These are phyloP conservation scores for Crithidia thermophila DNA, from an alignment of 208 protist species.

Conservation along the genomic window DNA sequence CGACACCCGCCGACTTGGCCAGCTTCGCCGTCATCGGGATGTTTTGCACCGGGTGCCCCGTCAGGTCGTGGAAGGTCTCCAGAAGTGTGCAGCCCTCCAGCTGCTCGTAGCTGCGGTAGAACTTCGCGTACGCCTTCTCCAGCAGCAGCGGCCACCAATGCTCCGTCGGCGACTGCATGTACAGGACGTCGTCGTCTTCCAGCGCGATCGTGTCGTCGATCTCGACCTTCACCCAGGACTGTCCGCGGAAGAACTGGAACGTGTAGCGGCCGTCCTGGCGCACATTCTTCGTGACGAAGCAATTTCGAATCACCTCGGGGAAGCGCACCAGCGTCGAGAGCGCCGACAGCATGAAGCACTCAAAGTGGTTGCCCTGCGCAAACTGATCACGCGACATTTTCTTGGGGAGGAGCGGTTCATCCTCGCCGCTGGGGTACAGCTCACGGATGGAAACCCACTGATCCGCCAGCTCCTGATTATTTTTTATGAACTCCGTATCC, in stretches of 20 bases:
- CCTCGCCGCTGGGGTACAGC: constrained; percentile 58
- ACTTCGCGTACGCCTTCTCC: constrained; percentile 93
- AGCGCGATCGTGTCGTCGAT: constrained; percentile 78
- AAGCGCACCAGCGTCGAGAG: constrained; percentile 65
- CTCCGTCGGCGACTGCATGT: constrained; percentile 70
- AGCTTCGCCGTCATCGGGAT: constrained; percentile 66
- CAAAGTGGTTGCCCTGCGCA: constrained; percentile 80
- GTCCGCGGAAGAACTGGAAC: constrained; percentile 82
- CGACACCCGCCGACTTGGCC: constrained; percentile 54
- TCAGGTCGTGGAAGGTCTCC: constrained; percentile 83
- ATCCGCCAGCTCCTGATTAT: constrained; percentile 60
- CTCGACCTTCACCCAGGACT: constrained; percentile 75
- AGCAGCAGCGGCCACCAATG: constrained; percentile 88
- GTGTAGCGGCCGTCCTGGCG: constrained; percentile 82
- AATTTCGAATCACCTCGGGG: constrained; percentile 76
- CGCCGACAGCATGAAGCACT: constrained; percentile 82
- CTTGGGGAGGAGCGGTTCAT: constrained; percentile 61
- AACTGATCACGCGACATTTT: constrained; percentile 72
- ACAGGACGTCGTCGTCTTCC: constrained; percentile 57
- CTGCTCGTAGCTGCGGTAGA: constrained; percentile 75
- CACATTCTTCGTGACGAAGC: constrained; percentile 80
- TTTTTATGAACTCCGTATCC: constrained; percentile 71
- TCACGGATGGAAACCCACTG: constrained; percentile 73
- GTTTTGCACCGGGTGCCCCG: constrained; percentile 75
- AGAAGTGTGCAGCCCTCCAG: constrained; percentile 77